A percentile compares a stretch with the other conserved stretches of the same genome.
Evolutionary conservation across 2,329 filamentous ascomycete genomes (phyloP).

Genomic region (Clarireedia sp.): DNA sequence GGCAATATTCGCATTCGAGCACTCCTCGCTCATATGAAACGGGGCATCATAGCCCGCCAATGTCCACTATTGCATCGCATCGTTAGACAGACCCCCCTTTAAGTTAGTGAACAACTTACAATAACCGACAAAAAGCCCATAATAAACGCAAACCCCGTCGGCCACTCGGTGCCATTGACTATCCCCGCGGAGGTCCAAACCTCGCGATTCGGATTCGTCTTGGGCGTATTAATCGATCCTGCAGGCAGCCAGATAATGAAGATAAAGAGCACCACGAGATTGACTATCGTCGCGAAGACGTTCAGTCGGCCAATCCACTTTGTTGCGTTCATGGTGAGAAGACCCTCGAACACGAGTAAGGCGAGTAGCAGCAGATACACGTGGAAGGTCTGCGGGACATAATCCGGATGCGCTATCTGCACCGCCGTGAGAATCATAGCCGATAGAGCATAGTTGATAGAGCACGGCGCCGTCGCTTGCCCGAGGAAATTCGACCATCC

Average conservation of each 20-base stretch:
- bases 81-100: too few relatives aligned
- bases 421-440: slow-evolving; percentile 31
- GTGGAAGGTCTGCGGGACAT: slow-evolving; percentile 29
- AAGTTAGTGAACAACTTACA: neutral
- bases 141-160: slow-evolving; percentile 49
- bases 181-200: slow-evolving; percentile 30
- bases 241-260: slow-evolving; percentile 27
- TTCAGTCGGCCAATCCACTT: slow-evolving; percentile 20
- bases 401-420: slow-evolving; percentile 29
- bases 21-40: slow-evolving; percentile 58
- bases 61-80: neutral
- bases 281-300: slow-evolving; percentile 18
- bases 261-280: slow-evolving; percentile 28
- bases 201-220: slow-evolving; percentile 3
- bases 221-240: slow-evolving; percentile 11
- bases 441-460: slow-evolving; percentile 30
- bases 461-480: slow-evolving; percentile 12
- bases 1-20: slow-evolving; percentile 58
- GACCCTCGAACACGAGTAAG: slow-evolving; percentile 28
- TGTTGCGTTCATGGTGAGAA: slow-evolving; percentile 30
- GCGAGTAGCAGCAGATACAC: slow-evolving; percentile 29
- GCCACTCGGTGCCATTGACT: slow-evolving; percentile 50
- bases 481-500: slow-evolving; percentile 16
- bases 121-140: slow-evolving; percentile 59
- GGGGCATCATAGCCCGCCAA: slow-evolving; percentile 56